A percentile compares a stretch with the other conserved stretches of the same genome.
Conservation (phyloP, 2,329 filamentous ascomycete species). For the Exserohilum turcica region DNA sequence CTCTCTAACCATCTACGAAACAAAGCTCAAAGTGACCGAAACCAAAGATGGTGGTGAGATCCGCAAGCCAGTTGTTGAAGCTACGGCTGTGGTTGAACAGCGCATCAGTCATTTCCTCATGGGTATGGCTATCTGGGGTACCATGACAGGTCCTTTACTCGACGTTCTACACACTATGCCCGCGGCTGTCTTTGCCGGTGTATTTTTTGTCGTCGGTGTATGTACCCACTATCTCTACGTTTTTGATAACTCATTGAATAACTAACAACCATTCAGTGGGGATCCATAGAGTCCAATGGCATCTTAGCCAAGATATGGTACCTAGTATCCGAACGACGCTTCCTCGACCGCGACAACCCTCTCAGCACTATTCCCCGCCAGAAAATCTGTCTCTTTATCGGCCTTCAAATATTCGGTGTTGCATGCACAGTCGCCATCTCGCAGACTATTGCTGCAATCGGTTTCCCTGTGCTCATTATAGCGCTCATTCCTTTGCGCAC, state of each 20-base stretch:
- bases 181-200: constrained; percentile 57
- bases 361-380: constrained; percentile 50
- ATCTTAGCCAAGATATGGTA: constrained; percentile 57
- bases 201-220: constrained; percentile 62
- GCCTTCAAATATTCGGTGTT: constrained; percentile 56
- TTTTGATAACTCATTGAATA: background rate
- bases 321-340: constrained; percentile 53
- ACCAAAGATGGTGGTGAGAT: constrained; percentile 52
- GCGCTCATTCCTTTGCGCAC: constrained; percentile 61
- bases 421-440: constrained; percentile 59
- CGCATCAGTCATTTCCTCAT: constrained; percentile 60
- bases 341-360: constrained; percentile 54
- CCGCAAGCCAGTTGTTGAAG: constrained; percentile 51
- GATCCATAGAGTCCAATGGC: constrained; percentile 54
- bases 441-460: constrained; percentile 62
- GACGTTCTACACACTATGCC: constrained; percentile 59
- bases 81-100: constrained; percentile 58
- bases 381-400: constrained; percentile 57
- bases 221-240: constrained; percentile 11
- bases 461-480: constrained; percentile 62
- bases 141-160: constrained; percentile 60
- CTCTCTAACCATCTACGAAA: constrained; percentile 51
- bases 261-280: constrained; percentile 41
- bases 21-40: constrained; percentile 42
- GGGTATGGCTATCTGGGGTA: constrained; percentile 59